Conservation (phyloP, 2,329 filamentous ascomycete genomes). For the Penicillium brevicompactum region DNA sequence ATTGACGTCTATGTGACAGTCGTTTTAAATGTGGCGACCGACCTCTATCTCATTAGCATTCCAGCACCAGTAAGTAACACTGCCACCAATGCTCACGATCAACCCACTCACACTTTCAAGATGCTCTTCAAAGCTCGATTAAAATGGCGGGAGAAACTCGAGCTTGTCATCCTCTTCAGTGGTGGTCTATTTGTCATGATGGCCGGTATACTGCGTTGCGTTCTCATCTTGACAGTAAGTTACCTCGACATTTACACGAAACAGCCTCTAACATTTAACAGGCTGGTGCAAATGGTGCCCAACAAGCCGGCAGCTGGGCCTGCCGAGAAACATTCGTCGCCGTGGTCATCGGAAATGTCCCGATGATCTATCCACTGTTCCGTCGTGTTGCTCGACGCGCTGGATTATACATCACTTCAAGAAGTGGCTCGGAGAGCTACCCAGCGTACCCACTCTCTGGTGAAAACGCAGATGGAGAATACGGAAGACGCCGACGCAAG, state of each 20-base stretch:
- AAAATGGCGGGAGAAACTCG: constrained; percentile 52
- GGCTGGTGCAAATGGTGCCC: constrained; percentile 42
- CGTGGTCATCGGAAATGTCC: constrained; percentile 46
- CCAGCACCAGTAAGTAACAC: constrained; percentile 53
- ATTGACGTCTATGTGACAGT: constrained; percentile 57
- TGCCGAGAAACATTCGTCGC: constrained; percentile 50
- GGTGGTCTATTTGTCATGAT: constrained; percentile 60
- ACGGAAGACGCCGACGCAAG: constrained; percentile 23
- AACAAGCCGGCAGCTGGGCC: constrained; percentile 48
- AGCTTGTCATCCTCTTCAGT: constrained; percentile 57
- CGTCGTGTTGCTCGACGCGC: constrained; percentile 30
- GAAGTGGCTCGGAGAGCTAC: constrained; percentile 24
- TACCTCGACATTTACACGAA: background rate
- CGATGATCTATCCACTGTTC: constrained; percentile 45
- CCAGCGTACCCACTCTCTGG: constrained; percentile 27
- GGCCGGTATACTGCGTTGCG: constrained; percentile 56
- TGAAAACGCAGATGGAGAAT: constrained; percentile 9
- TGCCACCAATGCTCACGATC: background rate
- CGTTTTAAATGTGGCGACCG: constrained; percentile 57
- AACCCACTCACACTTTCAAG: constrained; percentile 24
- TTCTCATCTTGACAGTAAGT: constrained; percentile 51
- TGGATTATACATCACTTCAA: constrained; percentile 28
- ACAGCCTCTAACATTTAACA: background rate
- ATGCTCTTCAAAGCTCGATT: constrained; percentile 59
- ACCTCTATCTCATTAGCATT: constrained; percentile 62